Base-by-base conservation (phyloP, 805 yeast species). In the Sungouiozyma intestinalis region DNA sequence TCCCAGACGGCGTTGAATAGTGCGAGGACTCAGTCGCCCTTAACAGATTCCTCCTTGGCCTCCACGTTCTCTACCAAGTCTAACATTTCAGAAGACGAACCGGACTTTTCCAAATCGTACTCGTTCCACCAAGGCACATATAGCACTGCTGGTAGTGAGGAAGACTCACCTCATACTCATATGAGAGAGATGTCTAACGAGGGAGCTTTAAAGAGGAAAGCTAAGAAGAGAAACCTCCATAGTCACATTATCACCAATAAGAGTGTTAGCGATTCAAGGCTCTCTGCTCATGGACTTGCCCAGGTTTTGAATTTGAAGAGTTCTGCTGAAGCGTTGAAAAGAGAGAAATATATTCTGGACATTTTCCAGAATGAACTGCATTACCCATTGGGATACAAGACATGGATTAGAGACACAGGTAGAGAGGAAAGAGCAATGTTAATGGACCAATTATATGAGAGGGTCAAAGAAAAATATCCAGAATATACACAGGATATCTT, bases 361-460 rank as follows among this genome's bases (percentile, higher is more conserved):
- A 68, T 79, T 33, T 71, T 80, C 46, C 72, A 69, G 35, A 66
- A 71, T 35, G 76, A 73, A 16, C 69, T 85, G 41, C 79, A 81
- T 3, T 85, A 84, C 60, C 77, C 80, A 21, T 58, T 86, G 21
- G 95, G 95, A 4, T 73, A 76, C 47, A 75, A 76, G 53, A 83
- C 94, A 0, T 86, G 95, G 95, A 79, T 84, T 35, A 69, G 94
- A 48, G 95, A 82, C 53, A 82, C 92, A 0, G 68, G 73, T 1
- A 71, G 68, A 40, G 63, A 60, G 3, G 72, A 73, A 47, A 68
- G 95, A 35, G 67, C 67, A 19, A 63, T 68, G 40, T 67, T 86
- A 33, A 67, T 71, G 46, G 48, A 52, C 4, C 65, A 71, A 45
- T 67, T 86, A 39, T 65, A 71, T 51, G 51, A 53, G 5, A 65